Evolutionary conservation across 78 protist species (phyloP), one percentile per base, ranked within the genome.

Genomic region (Chrysochromulina parva): DNA sequence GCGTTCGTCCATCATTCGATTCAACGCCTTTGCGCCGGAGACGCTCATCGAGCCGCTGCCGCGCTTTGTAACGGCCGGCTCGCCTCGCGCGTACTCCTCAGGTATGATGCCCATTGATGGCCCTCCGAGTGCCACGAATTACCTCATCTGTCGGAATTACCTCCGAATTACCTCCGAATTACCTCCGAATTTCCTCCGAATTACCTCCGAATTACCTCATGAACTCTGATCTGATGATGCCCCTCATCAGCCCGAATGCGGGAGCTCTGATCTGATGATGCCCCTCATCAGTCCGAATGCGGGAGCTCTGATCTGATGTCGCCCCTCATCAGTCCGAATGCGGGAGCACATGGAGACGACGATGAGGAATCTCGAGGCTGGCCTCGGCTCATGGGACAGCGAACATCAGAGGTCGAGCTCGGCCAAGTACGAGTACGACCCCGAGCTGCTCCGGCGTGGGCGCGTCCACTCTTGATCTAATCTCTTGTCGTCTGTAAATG

Each of bases 271-370:
- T 7, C 13, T 58, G 7, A 58, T 58, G 7, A 58, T 7, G 62
- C 62, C 38, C 38, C 38, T 38, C 62, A 58, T 7, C 62, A 58
- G 24, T 58, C 13, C 62, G 24, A 58, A 58, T 13, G 13, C 24
- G 62, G 24, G 13, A 58, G 62, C 62, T 13, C 13, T 58, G 24
- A 58, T 13, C 7, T 0, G 7, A 58, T 58, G 24, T 2, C 73
- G 73, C 11, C 17, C 19, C 73, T 11, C 2, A 0, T 19, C 84
- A 0, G 55, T 48, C 57, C 11, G 24, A 57, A 47, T 50, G 84
- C n/a, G 47, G 16, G n/a, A 11, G 53, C 90, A 87, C 78, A 87
- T 87, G 90, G 90, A 20, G 57, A 62, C 89, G 14, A 85, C 89
- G 22, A 48, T 85, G 60, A 67, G 73, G 9, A 85, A 85, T 47